Percentiles rank a stretch among this genome's conserved stretches.
phyloP scores from a whole-genome alignment of 2,329 filamentous ascomycete genomes.

The Diaporthe sp. region DNA sequence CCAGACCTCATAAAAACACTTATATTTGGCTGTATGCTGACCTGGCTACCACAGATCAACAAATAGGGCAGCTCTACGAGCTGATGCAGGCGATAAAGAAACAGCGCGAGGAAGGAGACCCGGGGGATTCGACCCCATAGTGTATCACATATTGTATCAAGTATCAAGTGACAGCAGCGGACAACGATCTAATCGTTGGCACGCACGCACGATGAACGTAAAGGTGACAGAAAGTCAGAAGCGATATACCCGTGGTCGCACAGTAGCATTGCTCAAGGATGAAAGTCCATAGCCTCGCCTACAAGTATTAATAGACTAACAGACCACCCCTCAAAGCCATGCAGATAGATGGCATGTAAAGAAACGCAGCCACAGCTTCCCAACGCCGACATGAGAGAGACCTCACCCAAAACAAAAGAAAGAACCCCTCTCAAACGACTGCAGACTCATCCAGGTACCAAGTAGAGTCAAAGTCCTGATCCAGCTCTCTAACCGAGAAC shows the following conservation, averaged over 20 bases:
- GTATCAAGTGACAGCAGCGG: not conserved
- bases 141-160: not conserved
- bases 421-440: conserved; percentile 14
- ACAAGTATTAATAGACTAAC: not conserved
- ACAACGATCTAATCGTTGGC: not conserved
- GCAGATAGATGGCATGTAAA: not conserved
- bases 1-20: conserved; percentile 35
- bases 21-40: conserved; percentile 27
- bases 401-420: not conserved
- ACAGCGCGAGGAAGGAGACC: conserved; percentile 40
- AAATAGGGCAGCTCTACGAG: conserved; percentile 93
- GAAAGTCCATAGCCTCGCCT: not conserved
- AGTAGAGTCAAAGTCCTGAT: conserved; percentile 51
- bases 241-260: not conserved
- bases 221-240: not conserved
- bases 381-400: conserved; percentile 6
- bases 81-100: conserved; percentile 84
- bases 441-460: conserved; percentile 57
- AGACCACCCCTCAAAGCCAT: not conserved
- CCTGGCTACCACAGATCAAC: conserved; percentile 75
- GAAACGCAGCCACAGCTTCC: not conserved
- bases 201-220: not conserved
- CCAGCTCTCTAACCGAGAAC: conserved; percentile 61
- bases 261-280: not conserved
- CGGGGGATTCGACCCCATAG: conserved; percentile 27